A percentile compares a stretch with the other conserved stretches of the same genome.
Conservation (phyloP, 805 yeast genomes). For the Starmerella bombi region DNA sequence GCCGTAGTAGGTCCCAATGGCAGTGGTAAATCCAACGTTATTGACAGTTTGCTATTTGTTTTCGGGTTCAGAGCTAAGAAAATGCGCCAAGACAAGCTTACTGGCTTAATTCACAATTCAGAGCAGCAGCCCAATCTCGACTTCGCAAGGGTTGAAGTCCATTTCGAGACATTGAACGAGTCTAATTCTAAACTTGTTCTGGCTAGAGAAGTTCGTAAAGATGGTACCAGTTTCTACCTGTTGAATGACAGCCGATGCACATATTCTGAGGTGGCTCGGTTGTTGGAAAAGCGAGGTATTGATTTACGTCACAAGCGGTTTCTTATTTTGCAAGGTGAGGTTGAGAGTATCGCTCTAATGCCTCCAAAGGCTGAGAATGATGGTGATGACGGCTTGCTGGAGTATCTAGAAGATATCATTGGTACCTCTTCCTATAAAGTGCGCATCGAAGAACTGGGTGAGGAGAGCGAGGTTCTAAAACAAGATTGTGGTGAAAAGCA, state of each 20-base stretch:
- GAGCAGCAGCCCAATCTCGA: constrained; percentile 51
- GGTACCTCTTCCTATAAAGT: constrained; percentile 81
- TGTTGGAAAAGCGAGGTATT: constrained; percentile 69
- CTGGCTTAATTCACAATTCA: constrained; percentile 86
- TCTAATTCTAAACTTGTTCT: constrained; percentile 52
- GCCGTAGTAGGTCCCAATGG: constrained; percentile 99
- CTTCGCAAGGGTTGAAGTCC: constrained; percentile 82
- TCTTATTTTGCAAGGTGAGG: constrained; percentile 93
- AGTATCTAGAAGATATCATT: constrained; percentile 89
- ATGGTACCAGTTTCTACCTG: constrained; percentile 48
- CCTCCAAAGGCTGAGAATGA: constrained; percentile 90
- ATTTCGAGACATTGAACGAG: constrained; percentile 44
- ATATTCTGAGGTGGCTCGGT: constrained; percentile 63
- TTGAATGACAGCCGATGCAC: constrained; percentile 57
- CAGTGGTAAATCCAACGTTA: constrained; percentile 93
- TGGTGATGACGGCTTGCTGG: constrained; percentile 84
- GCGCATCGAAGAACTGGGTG: constrained; percentile 51
- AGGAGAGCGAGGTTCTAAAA: constrained; percentile 57
- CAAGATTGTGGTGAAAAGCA: constrained; percentile 73
- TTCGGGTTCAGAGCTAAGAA: constrained; percentile 94
- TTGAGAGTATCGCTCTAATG: constrained; percentile 97
- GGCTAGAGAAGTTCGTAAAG: constrained; percentile 56
- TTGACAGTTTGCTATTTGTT: constrained; percentile 89
- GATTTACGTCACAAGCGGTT: constrained; percentile 92
- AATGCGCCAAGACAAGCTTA: constrained; percentile 90